phyloP scores from a whole-genome alignment of 495 filamentous ascomycete genomes.

The Trichoderma gamsii region DNA sequence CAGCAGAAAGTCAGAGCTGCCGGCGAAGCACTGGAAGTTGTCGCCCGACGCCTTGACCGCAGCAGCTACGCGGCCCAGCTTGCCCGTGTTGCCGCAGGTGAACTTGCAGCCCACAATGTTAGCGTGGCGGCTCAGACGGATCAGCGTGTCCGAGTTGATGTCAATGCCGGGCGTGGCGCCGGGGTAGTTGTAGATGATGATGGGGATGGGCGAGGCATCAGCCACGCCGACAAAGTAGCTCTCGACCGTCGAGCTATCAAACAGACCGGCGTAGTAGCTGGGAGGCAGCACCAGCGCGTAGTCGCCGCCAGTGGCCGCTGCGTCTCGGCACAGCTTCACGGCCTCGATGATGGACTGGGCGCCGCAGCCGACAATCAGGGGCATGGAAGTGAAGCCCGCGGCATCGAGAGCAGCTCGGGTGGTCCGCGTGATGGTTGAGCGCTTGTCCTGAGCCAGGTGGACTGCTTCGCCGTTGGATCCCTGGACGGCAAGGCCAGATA shows the following conservation, averaged over 20 bases:
- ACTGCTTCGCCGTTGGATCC: constrained; percentile 91
- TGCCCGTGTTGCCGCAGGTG: constrained; percentile 92
- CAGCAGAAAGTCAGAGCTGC: constrained; percentile 85
- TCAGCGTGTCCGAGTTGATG: constrained; percentile 68
- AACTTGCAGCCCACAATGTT: constrained; percentile 91
- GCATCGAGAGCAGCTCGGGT: constrained; percentile 72
- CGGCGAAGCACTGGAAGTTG: constrained; percentile 73
- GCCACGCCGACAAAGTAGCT: constrained; percentile 76
- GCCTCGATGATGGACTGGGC: constrained; percentile 81
- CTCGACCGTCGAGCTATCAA: constrained; percentile 57
- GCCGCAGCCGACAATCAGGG: constrained; percentile 83
- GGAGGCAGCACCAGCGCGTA: constrained; percentile 85
- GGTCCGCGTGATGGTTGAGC: constrained; percentile 64
- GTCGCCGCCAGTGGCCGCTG: constrained; percentile 72
- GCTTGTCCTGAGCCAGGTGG: constrained; percentile 68
- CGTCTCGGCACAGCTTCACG: constrained; percentile 72
- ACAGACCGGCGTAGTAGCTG: constrained; percentile 71
- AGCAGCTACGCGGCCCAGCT: constrained; percentile 76
- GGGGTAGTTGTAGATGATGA: constrained; percentile 93
- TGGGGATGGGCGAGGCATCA: constrained; percentile 72
- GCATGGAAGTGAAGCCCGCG: constrained; percentile 64
- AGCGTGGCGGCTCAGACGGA: constrained; percentile 62
- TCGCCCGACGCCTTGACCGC: constrained; percentile 54
- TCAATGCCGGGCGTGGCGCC: constrained; percentile 72
- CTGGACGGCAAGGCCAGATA: constrained; percentile 76